Evolutionary conservation across 2,329 filamentous ascomycete species (phyloP), one percentile per base, ranked within the genome.

Genomic region (Gaeumannomyces sp.): DNA sequence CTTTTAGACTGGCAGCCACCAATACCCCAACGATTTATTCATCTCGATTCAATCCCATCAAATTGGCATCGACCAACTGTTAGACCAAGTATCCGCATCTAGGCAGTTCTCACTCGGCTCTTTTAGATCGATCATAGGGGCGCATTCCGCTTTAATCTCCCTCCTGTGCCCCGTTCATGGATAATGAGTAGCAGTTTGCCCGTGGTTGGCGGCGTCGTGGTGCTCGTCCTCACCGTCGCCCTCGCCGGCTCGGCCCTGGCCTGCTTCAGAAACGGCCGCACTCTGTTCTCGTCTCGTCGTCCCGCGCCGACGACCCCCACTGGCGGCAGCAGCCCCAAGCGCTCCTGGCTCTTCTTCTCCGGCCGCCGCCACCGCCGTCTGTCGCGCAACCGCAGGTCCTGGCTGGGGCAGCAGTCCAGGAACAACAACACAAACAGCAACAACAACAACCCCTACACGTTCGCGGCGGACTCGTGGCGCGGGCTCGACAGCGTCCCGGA

Each of bases 401-500:
- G 6, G 38, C 16, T 22, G 45, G 45, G 10, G 19, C 45, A n/a
- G 19, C 45, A n/a, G 45, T 1, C 14, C 2, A 53, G 22, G 8
- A n/a, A 53, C 38, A 31, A 11, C 60, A 27, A 61, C 38, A 11
- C 60, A 27, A 61, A 27, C 19, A 53, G 33, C 13, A 53, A 53
- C 38, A 31, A 14, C 60, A 28, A 56, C 28, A 31, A 56, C 25
- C 28, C 14, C 16, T 53, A 25, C 13, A 25, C 29, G 8, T 62
- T 62, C 45, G 14, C 61, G 27, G 61, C 29, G 14, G 61, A 63
- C 33, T 63, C 61, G 27, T 58, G 61, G 61, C 61, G 45, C 50
- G 61, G 50, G 31, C 61, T 63, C 28, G 61, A 58, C 50, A 35
- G 61, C n/a, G 29, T 33, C 27, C 31, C 50, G 19, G 27, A 63